These are phyloP conservation scores for Citrus inodora DNA, from an alignment of 345 rosid species.

Conservation along the genomic window DNA sequence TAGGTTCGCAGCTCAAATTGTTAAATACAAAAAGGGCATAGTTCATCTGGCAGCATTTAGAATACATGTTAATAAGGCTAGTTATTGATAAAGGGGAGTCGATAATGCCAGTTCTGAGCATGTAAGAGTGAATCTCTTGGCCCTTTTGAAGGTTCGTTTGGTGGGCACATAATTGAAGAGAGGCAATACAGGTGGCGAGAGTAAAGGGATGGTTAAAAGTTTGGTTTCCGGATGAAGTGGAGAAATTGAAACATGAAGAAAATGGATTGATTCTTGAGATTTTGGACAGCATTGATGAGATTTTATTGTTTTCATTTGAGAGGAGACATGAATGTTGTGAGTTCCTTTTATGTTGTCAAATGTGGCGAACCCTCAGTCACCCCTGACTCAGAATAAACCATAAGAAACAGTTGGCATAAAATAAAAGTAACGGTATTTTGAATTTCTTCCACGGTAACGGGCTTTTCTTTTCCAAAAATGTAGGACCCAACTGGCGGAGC, in stretches of 20 bases:
- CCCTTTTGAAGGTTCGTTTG: constrained; percentile 31
- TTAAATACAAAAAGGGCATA: background rate
- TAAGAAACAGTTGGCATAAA: no score
- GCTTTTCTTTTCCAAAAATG: no score
- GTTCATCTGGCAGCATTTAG: constrained; percentile 39
- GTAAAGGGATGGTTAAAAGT: background rate
- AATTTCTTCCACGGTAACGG: no score
- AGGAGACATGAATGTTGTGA: no score
- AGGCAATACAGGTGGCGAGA: constrained; percentile 44
- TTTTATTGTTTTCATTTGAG: background rate
- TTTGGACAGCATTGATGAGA: background rate
- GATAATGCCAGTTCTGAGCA: constrained; percentile 44
- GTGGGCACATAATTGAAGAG: constrained; percentile 53
- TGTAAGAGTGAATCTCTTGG: constrained; percentile 36
- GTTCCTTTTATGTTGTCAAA: background rate
- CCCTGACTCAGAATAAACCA: no score
- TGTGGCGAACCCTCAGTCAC: no score
- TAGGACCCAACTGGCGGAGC: no score
- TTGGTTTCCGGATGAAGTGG: background rate
- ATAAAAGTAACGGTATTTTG: no score
- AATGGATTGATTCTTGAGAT: background rate
- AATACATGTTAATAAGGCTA: constrained; percentile 66
- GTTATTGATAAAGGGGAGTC: constrained; percentile 43
- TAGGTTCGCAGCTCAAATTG: constrained; percentile 14
- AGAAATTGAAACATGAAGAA: constrained; percentile 13